Conservation (phyloP, 192 early-diverging fungal genomes). For the Coemansia sp. region DNA sequence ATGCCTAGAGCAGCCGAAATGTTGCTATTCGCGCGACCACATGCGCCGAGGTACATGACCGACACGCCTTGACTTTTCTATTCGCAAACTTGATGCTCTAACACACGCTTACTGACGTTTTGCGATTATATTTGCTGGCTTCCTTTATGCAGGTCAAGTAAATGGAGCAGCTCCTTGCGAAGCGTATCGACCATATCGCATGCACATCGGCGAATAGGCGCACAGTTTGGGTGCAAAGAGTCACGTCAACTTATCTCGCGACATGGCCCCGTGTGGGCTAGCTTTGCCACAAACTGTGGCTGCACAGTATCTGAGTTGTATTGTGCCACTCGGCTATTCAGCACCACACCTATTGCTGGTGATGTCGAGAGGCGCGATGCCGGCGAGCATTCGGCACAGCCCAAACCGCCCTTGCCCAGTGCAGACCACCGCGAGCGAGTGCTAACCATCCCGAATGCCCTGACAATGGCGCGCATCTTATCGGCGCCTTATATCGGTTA, state of each 20-base stretch:
- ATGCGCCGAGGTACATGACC: neutral
- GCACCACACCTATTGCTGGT: neutral
- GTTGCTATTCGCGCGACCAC: neutral
- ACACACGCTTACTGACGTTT: neutral
- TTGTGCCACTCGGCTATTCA: neutral
- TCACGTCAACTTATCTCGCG: neutral
- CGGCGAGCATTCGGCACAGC: neutral
- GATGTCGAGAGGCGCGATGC: neutral
- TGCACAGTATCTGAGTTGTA: no score
- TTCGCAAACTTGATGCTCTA: neutral
- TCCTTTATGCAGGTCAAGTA: neutral
- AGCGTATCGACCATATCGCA: neutral
- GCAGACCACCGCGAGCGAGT: constrained; percentile 66
- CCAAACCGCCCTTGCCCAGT: neutral
- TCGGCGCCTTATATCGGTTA: constrained; percentile 86
- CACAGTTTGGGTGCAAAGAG: neutral
- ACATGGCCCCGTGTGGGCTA: no score
- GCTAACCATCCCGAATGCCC: constrained; percentile 83
- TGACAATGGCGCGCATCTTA: constrained; percentile 76
- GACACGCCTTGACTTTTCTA: neutral
- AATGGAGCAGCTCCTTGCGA: neutral
- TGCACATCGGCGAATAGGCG: neutral
- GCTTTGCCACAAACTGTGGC: no score
- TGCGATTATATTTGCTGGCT: neutral
- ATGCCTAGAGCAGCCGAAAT: neutral